Percentiles rank a stretch among this genome's conserved stretches.
Conservation (phyloP, 306 rosid genomes). For the Cyclanthera cordifolia region DNA sequence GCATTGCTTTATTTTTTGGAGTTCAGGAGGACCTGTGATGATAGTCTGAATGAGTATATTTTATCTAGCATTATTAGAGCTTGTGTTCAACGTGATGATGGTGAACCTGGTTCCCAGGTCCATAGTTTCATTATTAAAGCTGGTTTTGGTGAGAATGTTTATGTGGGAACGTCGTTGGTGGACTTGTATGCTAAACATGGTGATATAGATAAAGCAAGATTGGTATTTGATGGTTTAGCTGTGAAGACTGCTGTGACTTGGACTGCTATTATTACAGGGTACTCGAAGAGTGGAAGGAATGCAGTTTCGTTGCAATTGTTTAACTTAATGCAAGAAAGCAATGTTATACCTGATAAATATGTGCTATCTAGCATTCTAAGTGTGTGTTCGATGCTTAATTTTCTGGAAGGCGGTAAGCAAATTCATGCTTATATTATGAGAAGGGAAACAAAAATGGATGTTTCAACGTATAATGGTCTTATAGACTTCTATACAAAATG, state of each 20-base stretch:
- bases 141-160: slow-evolving; percentile 54
- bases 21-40: slow-evolving; percentile 33
- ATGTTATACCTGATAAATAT: slow-evolving; percentile 46
- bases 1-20: slow-evolving; percentile 41
- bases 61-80: slow-evolving; percentile 60
- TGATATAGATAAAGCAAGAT: slow-evolving; percentile 43
- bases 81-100: slow-evolving; percentile 43
- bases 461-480: slow-evolving; percentile 57
- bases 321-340: slow-evolving; percentile 43
- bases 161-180: slow-evolving; percentile 74
- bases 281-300: slow-evolving; percentile 48
- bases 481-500: slow-evolving; percentile 69
- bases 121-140: slow-evolving; percentile 49
- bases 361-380: slow-evolving; percentile 66
- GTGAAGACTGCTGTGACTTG: slow-evolving; percentile 55
- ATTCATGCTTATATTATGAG: slow-evolving; percentile 64
- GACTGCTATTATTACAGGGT: slow-evolving; percentile 69
- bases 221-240: slow-evolving; percentile 44
- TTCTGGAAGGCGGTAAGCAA: slow-evolving; percentile 65
- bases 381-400: slow-evolving; percentile 59
- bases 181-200: slow-evolving; percentile 57
- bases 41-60: slow-evolving; percentile 51
- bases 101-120: slow-evolving; percentile 40
- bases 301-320: slow-evolving; percentile 58
- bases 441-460: slow-evolving; percentile 51